A percentile compares a stretch with the other conserved stretches of the same genome.
Evolutionary conservation across 2,329 filamentous ascomycete species (phyloP).

Genomic region (Sporothrix variecibatus): DNA sequence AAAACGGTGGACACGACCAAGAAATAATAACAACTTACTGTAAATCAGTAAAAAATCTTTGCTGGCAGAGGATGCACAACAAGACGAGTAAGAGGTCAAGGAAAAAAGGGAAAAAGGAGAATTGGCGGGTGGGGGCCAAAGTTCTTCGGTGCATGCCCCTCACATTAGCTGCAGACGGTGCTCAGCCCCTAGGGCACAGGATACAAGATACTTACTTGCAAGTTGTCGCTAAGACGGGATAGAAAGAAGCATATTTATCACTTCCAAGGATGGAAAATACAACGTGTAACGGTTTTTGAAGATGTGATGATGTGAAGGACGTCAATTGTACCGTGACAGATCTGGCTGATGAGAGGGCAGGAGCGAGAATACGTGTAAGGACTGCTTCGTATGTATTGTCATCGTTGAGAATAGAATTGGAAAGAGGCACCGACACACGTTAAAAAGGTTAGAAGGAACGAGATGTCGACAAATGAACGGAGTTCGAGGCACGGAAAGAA

Average conservation of each 20-base stretch:
- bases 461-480: not conserved
- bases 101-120: not conserved
- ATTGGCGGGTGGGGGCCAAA: not conserved
- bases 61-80: not conserved
- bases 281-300: not conserved
- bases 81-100: not conserved
- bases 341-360: not conserved
- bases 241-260: constrained; percentile 7
- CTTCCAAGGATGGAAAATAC: not conserved
- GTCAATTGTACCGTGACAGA: not conserved
- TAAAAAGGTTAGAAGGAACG: not conserved
- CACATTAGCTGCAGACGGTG: not conserved
- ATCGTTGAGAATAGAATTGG: not conserved
- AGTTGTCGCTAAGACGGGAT: not conserved
- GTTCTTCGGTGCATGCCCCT: not conserved
- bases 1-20: not conserved
- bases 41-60: not conserved
- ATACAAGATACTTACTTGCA: not conserved
- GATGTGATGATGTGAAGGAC: not conserved
- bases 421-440: not conserved
- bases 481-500: not conserved
- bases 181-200: constrained; percentile 13
- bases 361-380: not conserved
- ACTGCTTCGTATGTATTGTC: not conserved
- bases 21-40: not conserved